phyloP scores from a whole-genome alignment of 345 rosid species.

The Heritiera fomes region DNA sequence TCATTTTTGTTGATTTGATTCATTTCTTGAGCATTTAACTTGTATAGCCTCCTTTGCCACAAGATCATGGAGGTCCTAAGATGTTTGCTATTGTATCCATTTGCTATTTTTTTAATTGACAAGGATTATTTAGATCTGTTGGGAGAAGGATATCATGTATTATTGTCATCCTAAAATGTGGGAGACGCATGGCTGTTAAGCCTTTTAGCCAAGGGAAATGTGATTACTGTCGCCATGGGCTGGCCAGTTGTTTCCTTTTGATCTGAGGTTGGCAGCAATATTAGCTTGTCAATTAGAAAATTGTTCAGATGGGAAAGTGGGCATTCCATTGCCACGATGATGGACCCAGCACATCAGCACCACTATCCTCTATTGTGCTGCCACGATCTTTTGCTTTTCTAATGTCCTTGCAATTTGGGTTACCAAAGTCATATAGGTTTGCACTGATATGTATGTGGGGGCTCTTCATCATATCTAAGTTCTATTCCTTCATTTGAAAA shows the following conservation, averaged over 20 bases:
- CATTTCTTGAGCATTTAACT: not conserved
- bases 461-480: not conserved
- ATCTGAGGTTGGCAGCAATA: not conserved
- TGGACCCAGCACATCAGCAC: not conserved
- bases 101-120: not conserved
- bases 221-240: not conserved
- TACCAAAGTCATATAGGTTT: not conserved
- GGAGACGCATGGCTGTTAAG: not conserved
- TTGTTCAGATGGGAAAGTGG: not conserved
- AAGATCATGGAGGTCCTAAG: not conserved
- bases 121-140: not conserved
- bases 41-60: not conserved
- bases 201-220: not conserved
- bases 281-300: not conserved
- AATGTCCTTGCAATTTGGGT: not conserved
- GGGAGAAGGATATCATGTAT: not conserved
- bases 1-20: not conserved
- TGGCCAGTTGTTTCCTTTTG: not conserved
- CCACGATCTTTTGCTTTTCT: not conserved
- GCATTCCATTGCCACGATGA: not conserved
- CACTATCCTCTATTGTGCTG: not conserved
- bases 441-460: constrained; percentile 9
- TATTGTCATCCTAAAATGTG: not conserved
- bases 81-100: constrained; percentile 1
- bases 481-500: not conserved